These are phyloP conservation scores for Cephalotrichum gorgonifer DNA, from an alignment of 2,329 filamentous ascomycete species.

Conservation along the genomic window DNA sequence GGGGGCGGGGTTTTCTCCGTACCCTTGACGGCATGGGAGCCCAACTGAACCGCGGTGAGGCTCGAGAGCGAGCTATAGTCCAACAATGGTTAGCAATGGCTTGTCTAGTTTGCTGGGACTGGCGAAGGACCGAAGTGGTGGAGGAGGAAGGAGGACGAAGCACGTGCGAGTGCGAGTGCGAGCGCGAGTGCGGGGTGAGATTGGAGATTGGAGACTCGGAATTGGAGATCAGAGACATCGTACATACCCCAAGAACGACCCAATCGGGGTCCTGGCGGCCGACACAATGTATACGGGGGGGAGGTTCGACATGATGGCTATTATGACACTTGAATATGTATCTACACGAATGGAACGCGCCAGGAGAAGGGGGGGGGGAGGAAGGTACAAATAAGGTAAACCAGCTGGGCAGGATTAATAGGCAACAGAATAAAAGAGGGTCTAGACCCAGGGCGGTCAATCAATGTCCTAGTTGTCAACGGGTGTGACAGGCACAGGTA, in stretches of 20 bases:
- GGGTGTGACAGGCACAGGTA: slow-evolving; percentile 6
- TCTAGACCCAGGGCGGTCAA: not conserved
- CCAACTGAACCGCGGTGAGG: slow-evolving; percentile 76
- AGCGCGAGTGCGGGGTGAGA: too few species aligned
- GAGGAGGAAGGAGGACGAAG: too few species aligned
- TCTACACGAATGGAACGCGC: slow-evolving; percentile 7
- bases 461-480: too few species aligned
- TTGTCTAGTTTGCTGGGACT: too few species aligned
- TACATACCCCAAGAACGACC: slow-evolving; percentile 87
- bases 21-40: slow-evolving; percentile 90
- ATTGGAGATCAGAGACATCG: too few species aligned
- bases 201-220: not conserved
- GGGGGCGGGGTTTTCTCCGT: slow-evolving; percentile 21
- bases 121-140: too few species aligned
- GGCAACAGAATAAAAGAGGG: not conserved
- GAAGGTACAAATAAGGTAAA: slow-evolving; percentile 7
- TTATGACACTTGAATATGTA: not conserved
- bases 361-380: slow-evolving; percentile 6
- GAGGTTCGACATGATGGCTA: slow-evolving; percentile 61
- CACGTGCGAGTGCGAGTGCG: too few species aligned
- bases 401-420: not conserved
- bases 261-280: slow-evolving; percentile 78
- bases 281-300: slow-evolving; percentile 95
- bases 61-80: slow-evolving; percentile 68
- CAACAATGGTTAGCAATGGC: not conserved